Conservation (phyloP, 2,329 filamentous ascomycete species). For the Colletotrichum abscissum region DNA sequence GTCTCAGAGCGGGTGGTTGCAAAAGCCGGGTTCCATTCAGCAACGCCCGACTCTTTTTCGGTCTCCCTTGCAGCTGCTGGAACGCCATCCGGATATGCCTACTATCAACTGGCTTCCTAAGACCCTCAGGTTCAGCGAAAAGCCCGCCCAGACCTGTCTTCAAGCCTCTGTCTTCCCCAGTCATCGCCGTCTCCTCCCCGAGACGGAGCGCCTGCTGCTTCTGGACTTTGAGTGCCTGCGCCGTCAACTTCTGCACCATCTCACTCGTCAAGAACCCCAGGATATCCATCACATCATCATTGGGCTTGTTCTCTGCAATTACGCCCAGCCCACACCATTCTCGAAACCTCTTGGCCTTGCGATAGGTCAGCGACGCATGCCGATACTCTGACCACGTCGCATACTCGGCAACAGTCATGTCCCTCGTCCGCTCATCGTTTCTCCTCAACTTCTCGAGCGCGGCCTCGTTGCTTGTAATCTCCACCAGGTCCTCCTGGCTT, state of each 20-base stretch:
- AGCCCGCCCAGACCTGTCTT: not conserved
- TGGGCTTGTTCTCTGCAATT: conserved; percentile 34
- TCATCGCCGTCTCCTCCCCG: not conserved
- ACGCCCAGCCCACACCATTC: conserved; percentile 38
- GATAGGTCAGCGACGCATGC: conserved; percentile 38
- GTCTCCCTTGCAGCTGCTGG: not conserved
- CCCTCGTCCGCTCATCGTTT: conserved; percentile 34
- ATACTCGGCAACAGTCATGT: conserved; percentile 39
- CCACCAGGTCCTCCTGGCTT: conserved; percentile 20
- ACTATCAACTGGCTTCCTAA: conserved; percentile 1
- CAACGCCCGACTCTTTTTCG: conserved; percentile 7
- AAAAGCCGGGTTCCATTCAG: not conserved
- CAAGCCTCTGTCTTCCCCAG: not conserved
- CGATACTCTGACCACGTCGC: conserved; percentile 39
- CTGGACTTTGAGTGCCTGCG: conserved; percentile 29
- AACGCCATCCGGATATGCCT: conserved; percentile 21
- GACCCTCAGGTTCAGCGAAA: not conserved
- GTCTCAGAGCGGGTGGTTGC: not conserved
- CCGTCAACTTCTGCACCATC: conserved; percentile 37
- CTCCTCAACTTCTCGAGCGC: conserved; percentile 32
- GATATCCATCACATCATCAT: conserved; percentile 38
- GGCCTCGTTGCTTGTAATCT: conserved; percentile 17
- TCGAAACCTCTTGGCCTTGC: conserved; percentile 37
- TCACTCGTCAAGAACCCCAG: conserved; percentile 38
- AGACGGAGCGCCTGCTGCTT: not conserved